Conservation (phyloP, 352 stramenopile genomes). For the Globisporangium irregulare region DNA sequence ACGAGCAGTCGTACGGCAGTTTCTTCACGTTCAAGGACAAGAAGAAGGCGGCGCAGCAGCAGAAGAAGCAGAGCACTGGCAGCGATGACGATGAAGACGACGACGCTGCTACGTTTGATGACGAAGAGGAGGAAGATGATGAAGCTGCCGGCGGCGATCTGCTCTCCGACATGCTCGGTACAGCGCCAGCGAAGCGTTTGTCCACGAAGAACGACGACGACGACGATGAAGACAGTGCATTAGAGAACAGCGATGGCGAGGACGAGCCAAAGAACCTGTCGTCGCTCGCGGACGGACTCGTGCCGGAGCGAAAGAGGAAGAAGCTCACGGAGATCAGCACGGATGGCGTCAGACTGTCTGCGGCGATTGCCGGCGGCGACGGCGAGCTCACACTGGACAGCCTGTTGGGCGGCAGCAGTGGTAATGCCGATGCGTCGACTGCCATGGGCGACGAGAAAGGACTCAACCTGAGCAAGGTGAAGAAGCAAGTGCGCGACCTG, state of each 20-base stretch:
- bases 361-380: not conserved
- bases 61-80: conserved; percentile 13
- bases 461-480: conserved; percentile 53
- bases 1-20: conserved; percentile 85
- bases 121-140: conserved; percentile 30
- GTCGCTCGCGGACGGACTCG: conserved; percentile 47
- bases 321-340: conserved; percentile 53
- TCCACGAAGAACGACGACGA: conserved; percentile 41
- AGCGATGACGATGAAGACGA: conserved; percentile 26
- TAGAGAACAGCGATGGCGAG: conserved; percentile 35
- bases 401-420: conserved; percentile 31
- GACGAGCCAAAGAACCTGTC: conserved; percentile 46
- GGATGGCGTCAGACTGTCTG: conserved; percentile 27
- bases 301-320: conserved; percentile 47
- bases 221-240: conserved; percentile 23
- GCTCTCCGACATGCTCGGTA: conserved; percentile 72
- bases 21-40: conserved; percentile 63
- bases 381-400: conserved; percentile 41
- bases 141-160: conserved; percentile 62
- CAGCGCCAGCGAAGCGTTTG: conserved; percentile 44
- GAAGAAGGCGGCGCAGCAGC: conserved; percentile 19
- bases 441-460: conserved; percentile 23
- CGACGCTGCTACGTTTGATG: conserved; percentile 19
- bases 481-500: conserved; percentile 72
- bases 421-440: conserved; percentile 15